Evolutionary conservation across 495 filamentous ascomycete genomes (phyloP), one percentile per base, ranked within the genome.

Genomic region (Penicillium odoratum): DNA sequence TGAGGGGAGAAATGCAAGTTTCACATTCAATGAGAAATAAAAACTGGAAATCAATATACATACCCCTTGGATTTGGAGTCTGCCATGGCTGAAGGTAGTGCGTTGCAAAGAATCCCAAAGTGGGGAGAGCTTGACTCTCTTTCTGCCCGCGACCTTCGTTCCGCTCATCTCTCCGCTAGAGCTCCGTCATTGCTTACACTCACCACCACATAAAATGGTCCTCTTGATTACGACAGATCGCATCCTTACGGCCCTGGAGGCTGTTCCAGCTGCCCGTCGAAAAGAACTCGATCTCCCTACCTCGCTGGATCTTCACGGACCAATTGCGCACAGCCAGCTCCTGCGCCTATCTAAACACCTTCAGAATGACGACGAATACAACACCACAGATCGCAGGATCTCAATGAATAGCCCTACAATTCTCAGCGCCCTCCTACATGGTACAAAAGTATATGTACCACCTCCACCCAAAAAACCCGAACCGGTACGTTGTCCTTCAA

Each of bases 301-400:
- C 33, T 62, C 76, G 31, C 65, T 83, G 10, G 65, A 74, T 31
- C 60, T 83, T 29, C 86, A 88, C 40, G 82, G 83, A 0, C 90
- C 92, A 15, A 90, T 97, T 59, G 87, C 90, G 11, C 92, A 97
- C 72, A 75, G 77, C 11, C 87, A 95, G 56, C 71, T 96, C n/a
- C 78, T 96, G 58, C 75, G 82, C 29, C 65, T 95, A 4, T 85
- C 87, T 48, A 83, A 75, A 58, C 63, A 72, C n/a, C 75, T 92
- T 31, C 68, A 45, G 59, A 64, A 9, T 16, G 59, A 45, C 30
- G 8, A 53, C 16, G 53, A 62, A 56, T 56, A 64, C 47, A 53
- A 50, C 11, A 33, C 49, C 26, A 45, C 55, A 31, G 48, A 53
- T 18, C 16, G 15, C 42, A 29, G 11, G 16, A 26, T 36, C 16